Evolutionary conservation across 495 filamentous ascomycete genomes (phyloP).

Genomic region (Penicillium dipodomyicola): DNA sequence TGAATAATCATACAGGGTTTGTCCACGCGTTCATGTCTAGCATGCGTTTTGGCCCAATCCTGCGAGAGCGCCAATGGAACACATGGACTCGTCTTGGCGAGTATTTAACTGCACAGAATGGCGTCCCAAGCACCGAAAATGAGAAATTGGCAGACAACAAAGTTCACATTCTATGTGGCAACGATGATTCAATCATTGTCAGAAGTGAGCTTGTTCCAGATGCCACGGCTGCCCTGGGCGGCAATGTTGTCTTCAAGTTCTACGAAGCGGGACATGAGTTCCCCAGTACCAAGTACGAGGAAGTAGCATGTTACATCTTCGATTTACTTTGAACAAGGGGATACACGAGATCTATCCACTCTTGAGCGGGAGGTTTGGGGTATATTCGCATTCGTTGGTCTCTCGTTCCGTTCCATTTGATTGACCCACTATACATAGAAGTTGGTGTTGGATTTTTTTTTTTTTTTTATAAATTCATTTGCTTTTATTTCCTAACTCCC

Average conservation of each 20-base stretch:
- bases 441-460: background rate
- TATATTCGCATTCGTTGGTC: slow-evolving; percentile 1
- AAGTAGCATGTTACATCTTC: slow-evolving; percentile 47
- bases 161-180: slow-evolving; percentile 55
- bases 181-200: slow-evolving; percentile 52
- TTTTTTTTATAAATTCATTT: slow-evolving; percentile 8
- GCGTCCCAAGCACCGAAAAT: slow-evolving; percentile 16
- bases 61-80: slow-evolving; percentile 42
- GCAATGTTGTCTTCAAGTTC: slow-evolving; percentile 47
- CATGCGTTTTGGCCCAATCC: slow-evolving; percentile 57
- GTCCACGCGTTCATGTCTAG: slow-evolving; percentile 56
- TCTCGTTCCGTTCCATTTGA: slow-evolving; percentile 1
- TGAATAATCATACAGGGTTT: slow-evolving; percentile 54
- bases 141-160: slow-evolving; percentile 45
- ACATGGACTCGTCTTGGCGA: slow-evolving; percentile 58
- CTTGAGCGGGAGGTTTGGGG: slow-evolving; percentile 8
- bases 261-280: slow-evolving; percentile 59
- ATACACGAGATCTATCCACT: background rate
- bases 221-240: slow-evolving; percentile 48
- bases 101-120: slow-evolving; percentile 46
- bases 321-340: slow-evolving; percentile 32
- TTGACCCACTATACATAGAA: slow-evolving; percentile 32
- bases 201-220: slow-evolving; percentile 57
- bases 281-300: slow-evolving; percentile 52
- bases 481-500: slow-evolving; percentile 12